phyloP scores from a whole-genome alignment of 1,139 yeast species.

The Pichia sp. region DNA sequence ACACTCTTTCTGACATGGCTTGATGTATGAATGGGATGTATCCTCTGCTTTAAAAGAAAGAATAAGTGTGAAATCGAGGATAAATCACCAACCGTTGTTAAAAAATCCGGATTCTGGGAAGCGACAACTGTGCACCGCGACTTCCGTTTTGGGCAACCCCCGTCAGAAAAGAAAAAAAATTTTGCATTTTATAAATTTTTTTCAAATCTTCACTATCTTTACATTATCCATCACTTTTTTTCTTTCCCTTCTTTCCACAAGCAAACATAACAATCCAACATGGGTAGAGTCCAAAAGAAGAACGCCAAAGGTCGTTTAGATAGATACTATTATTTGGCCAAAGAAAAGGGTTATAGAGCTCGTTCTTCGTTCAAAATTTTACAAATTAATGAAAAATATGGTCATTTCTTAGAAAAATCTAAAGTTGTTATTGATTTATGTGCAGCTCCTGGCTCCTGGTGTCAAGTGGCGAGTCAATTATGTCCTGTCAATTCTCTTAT shows the following conservation, averaged over 20 bases:
- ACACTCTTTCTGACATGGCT: background rate
- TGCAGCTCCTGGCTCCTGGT: conserved; percentile 99
- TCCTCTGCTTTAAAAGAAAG: too few species aligned
- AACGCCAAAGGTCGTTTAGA: conserved; percentile 99
- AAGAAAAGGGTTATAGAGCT: conserved; percentile 98
- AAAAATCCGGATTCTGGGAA: too few species aligned
- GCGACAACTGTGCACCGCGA: background rate
- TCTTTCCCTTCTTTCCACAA: too few species aligned
- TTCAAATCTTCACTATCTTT: too few species aligned
- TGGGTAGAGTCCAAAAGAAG: conserved; percentile 92
- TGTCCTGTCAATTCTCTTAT: conserved; percentile 93
- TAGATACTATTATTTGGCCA: conserved; percentile 92
- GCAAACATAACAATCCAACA: conserved; percentile 3
- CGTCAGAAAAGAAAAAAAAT: too few species aligned
- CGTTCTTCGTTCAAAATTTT: conserved; percentile 97
- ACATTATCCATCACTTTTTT: too few species aligned
- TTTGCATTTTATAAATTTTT: too few species aligned
- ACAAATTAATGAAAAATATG: conserved; percentile 95
- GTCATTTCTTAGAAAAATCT: conserved; percentile 93
- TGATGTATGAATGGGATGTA: too few species aligned
- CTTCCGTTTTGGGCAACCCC: background rate
- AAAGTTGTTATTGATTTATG: conserved; percentile 96
- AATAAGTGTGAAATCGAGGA: too few species aligned
- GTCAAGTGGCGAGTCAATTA: conserved; percentile 94
- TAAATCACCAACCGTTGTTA: too few species aligned